Percentiles rank a stretch among this genome's conserved stretches.
phyloP scores from a whole-genome alignment of 2,329 filamentous ascomycete genomes.

The Zymoseptoria crescenta region DNA sequence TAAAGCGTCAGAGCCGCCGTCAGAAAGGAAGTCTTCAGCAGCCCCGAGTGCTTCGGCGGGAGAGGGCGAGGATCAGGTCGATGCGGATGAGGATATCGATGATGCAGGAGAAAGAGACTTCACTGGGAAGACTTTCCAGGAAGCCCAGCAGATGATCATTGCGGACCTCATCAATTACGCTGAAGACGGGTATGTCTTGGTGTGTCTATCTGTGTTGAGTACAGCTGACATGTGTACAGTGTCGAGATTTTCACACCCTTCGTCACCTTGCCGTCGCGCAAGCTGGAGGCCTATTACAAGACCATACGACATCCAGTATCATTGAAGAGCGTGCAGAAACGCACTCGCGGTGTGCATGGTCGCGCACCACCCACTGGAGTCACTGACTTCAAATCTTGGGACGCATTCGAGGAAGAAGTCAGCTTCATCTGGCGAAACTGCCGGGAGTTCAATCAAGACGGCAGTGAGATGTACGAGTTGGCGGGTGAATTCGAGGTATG shows the following conservation, averaged over 20 bases:
- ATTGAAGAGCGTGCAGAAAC: conserved; percentile 67
- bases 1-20: conserved; percentile 21
- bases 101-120: conserved; percentile 41
- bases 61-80: conserved; percentile 10
- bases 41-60: conserved; percentile 21
- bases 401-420: conserved; percentile 69
- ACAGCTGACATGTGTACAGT: conserved; percentile 23
- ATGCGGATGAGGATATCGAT: conserved; percentile 11
- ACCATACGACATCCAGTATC: conserved; percentile 75
- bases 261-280: conserved; percentile 65
- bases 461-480: conserved; percentile 71
- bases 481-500: conserved; percentile 71
- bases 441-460: conserved; percentile 83
- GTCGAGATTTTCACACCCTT: conserved; percentile 70
- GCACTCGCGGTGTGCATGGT: conserved; percentile 64
- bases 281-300: conserved; percentile 77
- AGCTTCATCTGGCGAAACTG: conserved; percentile 83
- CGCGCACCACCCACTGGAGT: conserved; percentile 51
- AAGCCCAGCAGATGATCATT: conserved; percentile 79
- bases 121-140: conserved; percentile 67
- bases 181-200: conserved; percentile 52
- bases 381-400: conserved; percentile 75
- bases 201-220: no score
- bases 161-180: conserved; percentile 62
- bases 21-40: conserved; percentile 24